Evolutionary conservation across 106 monocot species (phyloP), one percentile per base, ranked within the genome.

Genomic region (Xerophyta viscosa): DNA sequence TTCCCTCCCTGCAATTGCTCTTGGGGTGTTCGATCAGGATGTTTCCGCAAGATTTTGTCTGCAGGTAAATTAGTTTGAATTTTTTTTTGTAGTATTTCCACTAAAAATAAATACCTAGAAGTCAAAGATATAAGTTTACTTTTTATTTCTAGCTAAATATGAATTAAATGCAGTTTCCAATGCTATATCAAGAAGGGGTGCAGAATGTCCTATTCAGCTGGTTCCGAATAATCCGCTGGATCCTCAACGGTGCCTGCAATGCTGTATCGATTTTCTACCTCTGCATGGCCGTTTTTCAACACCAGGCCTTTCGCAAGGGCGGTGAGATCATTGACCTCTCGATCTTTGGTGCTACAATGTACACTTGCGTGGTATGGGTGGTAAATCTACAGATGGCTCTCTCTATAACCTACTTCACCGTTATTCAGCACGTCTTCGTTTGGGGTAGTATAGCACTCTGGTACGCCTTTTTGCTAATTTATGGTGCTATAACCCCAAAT

Each of bases 11-110:
- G 96, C 79, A 43, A 60, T 98, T 45, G 85, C 96, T 44, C 63
- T 98, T 59, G 96, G 96, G 0, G 96, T 98, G 24, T 89, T 88
- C 41, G 96, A 98, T 50, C 96, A 98, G 62, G 96, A 89, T 74
- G 88, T 88, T 39, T 89, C 96, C 19, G 73, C 85, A 30, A 65
- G 89, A 27, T 82, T 81, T 66, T 98, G 96, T 51, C 62, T 89
- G 20, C 78, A 77, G 96, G 96, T 89, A 69, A n/a, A n/a, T n/a
- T n/a, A n/a, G n/a, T n/a, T n/a, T n/a, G n/a, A n/a, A n/a, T n/a
- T n/a, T n/a, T n/a, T n/a, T n/a, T n/a, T n/a, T n/a, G n/a, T n/a
- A n/a, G n/a, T n/a, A n/a, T n/a, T n/a, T n/a, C n/a, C n/a, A n/a
- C n/a, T n/a, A n/a, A n/a, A n/a, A n/a, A n/a, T n/a, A n/a, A n/a